Base-by-base conservation (phyloP, 495 filamentous ascomycete genomes). In the Tuber magnatum region DNA sequence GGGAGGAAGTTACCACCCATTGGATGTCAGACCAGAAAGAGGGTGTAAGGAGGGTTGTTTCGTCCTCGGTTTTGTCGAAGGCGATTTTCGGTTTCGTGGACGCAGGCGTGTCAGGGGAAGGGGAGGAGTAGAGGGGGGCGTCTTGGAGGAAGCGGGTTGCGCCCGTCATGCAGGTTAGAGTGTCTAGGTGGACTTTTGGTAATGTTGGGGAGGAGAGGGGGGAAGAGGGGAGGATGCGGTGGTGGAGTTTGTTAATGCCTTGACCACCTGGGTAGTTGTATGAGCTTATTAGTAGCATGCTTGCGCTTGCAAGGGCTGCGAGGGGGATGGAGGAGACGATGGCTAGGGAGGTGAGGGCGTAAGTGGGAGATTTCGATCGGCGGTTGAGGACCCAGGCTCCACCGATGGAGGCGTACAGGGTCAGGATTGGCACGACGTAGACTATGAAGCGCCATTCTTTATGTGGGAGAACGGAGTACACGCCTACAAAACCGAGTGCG, bases 401-500 rank as follows among this genome's bases (percentile, higher is more conserved):
- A 28, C 90, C 90, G 1, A 93, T 85, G 0, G 93, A 90, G 12
- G 94, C 91, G 32, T 89, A 87, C 8, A 92, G 91, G 0, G 95
- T 97, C 8, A 97, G 84, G 0, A 89, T 85, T 0, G 96, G 96
- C 68, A 97, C 86, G 78, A 89, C 86, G 84, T 98, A 98, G 75
- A 98, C 86, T 78, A 99, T 91, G 85, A 99, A 99, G 32, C 95
- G 91, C 85, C 92, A 92, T 84, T 99, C 95, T 83, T 99, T 99
- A 84, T 99, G 95, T 6, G 95, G 94, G 68, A 96, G 91, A 71
- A 87, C 75, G 70, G 92, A 94, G 85, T 97, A 99, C 51, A 95
- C 82, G 0, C 87, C 87, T 9, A 95, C 86, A 80, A 96, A 99
- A 32, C 87, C 81, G 5, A 95, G 56, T 6, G 87, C 86, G 0